phyloP scores from a whole-genome alignment of 768 basidiomycete genomes.

The Xerocomellus intermedius region DNA sequence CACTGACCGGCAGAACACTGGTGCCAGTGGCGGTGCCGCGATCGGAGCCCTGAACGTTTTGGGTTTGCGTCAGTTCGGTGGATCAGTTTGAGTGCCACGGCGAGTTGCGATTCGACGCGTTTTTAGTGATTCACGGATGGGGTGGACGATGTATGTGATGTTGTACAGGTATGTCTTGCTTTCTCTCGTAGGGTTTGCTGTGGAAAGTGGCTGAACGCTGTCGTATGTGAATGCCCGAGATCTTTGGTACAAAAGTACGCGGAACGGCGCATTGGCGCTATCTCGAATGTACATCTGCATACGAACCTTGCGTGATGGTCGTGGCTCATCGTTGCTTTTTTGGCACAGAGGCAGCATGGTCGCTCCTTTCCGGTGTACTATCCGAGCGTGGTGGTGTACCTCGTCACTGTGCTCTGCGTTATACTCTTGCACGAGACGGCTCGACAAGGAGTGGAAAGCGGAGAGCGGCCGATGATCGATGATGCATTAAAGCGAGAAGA shows the following conservation, averaged over 20 bases:
- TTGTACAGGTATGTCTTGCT: slow-evolving; percentile 52
- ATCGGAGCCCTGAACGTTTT: too few relatives aligned
- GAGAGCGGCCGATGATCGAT: slow-evolving; percentile 14
- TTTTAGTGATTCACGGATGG: background rate
- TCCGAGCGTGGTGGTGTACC: slow-evolving; percentile 64
- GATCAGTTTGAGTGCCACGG: slow-evolving; percentile 72
- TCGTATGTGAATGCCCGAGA: slow-evolving; percentile 75
- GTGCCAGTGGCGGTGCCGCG: too few relatives aligned
- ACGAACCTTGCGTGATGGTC: too few relatives aligned
- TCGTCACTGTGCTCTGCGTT: slow-evolving; percentile 60
- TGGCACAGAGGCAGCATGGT: slow-evolving; percentile 82
- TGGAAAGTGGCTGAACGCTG: background rate
- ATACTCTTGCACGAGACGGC: slow-evolving; percentile 55
- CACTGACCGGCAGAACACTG: too few relatives aligned
- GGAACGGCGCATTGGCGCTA: slow-evolving; percentile 88
- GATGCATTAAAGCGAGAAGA: slow-evolving; percentile 17
- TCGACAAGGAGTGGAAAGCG: slow-evolving; percentile 33
- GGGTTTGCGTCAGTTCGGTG: slow-evolving; percentile 66
- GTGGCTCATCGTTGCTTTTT: background rate
- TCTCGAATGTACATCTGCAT: slow-evolving; percentile 60
- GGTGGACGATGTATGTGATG: slow-evolving; percentile 82
- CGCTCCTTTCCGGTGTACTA: slow-evolving; percentile 77
- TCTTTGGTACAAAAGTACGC: slow-evolving; percentile 81
- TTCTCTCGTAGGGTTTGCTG: background rate
- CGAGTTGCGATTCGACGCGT: slow-evolving; percentile 5